Evolutionary conservation across 192 early-diverging fungal species (phyloP), one percentile per base, ranked within the genome.

Genomic region (Podila epicladia): DNA sequence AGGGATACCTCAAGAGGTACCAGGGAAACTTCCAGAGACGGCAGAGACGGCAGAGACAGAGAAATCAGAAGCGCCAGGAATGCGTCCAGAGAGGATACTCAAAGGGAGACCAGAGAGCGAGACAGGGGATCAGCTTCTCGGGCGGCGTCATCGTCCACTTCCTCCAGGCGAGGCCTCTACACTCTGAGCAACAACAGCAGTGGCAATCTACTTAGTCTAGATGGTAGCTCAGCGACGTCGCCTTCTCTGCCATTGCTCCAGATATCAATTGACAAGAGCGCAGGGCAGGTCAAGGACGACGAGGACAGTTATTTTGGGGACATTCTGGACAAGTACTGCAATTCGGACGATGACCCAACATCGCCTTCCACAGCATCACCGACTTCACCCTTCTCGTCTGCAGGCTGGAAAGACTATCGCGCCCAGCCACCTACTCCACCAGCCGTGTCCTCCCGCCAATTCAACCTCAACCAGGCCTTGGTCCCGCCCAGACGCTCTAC

Each of bases 271-370:
- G 37, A 22, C 32, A n/a, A 57, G 12, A n/a, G 48, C 12, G 8
- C 20, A 32, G 15, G 20, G 13, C 8, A 45, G 9, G 29, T 24
- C 4, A 28, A 62, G 5, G 55, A 69, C 28, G 62, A 53, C 0
- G 74, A 76, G 37, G 67, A 65, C n/a, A 61, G 68, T 24, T 76
- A 76, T 28, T 76, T 76, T 61, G 77, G 66, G 0, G 74, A 80
- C 17, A 73, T 69, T 9, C 41, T 76, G 3, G 74, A 76, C 55
- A 76, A 76, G 48, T 76, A 70, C 68, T 76, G 74, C 31, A 51
- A 70, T 53, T 70, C 67, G 11, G 68, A 76, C 28, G 74, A 76
- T 4, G 74, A 76, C 51, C 74, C 68, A 0, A 60, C 57, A 29
- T 76, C 74, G 3, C 74, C 74, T 19, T 76, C 74, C 9, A 71